These are phyloP conservation scores for Salix caprea DNA, from an alignment of 345 rosid species.

Conservation along the genomic window DNA sequence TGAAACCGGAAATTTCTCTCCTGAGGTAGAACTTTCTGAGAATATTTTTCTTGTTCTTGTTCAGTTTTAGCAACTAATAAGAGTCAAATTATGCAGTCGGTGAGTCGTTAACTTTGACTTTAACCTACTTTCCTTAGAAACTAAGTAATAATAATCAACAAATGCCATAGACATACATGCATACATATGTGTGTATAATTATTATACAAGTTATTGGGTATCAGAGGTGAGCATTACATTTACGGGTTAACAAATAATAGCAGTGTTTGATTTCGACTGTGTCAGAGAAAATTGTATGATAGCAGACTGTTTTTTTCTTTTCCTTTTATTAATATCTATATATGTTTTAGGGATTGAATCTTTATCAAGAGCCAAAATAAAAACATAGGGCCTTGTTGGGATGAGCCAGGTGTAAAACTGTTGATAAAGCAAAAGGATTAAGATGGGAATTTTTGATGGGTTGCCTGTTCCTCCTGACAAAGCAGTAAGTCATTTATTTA, in stretches of 20 bases:
- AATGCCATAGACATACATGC: background rate
- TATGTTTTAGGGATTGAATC: background rate
- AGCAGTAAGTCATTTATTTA: constrained; percentile 41
- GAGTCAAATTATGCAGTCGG: background rate
- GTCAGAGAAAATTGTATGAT: background rate
- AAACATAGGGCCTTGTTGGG: background rate
- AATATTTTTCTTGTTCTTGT: background rate
- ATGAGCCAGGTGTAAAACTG: constrained; percentile 9
- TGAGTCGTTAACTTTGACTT: background rate
- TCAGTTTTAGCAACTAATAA: background rate
- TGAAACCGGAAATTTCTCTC: background rate
- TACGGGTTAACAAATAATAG: background rate
- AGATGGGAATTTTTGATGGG: constrained; percentile 84
- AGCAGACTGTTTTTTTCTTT: background rate
- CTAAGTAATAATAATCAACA: background rate
- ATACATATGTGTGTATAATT: background rate
- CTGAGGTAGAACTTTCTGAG: background rate
- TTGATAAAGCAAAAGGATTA: constrained; percentile 21
- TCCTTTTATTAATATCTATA: background rate
- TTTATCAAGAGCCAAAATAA: background rate
- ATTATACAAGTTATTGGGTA: background rate
- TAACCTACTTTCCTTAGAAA: background rate
- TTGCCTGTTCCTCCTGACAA: constrained; percentile 87
- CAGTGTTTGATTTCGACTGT: background rate
- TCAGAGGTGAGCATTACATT: background rate